These are phyloP conservation scores for Daldinia childiae DNA, from an alignment of 495 filamentous ascomycete genomes.

Conservation along the genomic window DNA sequence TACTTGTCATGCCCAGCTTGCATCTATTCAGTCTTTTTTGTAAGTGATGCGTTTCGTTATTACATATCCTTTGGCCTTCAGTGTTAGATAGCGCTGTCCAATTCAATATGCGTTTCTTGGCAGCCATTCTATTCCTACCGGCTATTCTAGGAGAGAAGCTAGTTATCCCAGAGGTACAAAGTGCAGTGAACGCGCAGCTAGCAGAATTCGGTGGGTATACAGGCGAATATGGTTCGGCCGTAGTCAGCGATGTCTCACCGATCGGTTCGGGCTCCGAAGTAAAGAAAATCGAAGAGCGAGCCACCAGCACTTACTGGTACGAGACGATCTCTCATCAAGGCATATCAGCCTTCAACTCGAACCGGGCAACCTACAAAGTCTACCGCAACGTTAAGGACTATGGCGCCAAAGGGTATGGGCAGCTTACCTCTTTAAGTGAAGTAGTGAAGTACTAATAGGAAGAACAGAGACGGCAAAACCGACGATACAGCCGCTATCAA, in stretches of 20 bases:
- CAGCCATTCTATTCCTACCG: slow-evolving; percentile 25
- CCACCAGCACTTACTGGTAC: slow-evolving; percentile 52
- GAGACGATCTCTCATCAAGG: slow-evolving; percentile 59
- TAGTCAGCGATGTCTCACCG: slow-evolving; percentile 11
- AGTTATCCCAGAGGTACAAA: slow-evolving; percentile 39
- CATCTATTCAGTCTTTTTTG: not conserved
- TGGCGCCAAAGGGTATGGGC: slow-evolving; percentile 58
- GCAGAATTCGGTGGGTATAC: slow-evolving; percentile 35
- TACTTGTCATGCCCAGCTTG: slow-evolving; percentile 6
- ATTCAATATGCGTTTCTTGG: slow-evolving; percentile 37
- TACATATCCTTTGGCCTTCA: slow-evolving; percentile 1
- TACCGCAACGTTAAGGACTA: slow-evolving; percentile 68
- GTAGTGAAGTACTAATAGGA: slow-evolving; percentile 18
- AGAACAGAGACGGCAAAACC: slow-evolving; percentile 67
- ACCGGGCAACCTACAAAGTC: slow-evolving; percentile 55
- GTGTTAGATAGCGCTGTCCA: not conserved
- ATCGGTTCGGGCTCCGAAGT: slow-evolving; percentile 5
- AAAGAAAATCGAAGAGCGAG: slow-evolving; percentile 29
- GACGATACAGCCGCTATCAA: slow-evolving; percentile 90
- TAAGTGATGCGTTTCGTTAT: not conserved
- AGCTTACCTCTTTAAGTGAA: not conserved
- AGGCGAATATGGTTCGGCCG: slow-evolving; percentile 14
- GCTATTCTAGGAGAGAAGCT: slow-evolving; percentile 31
- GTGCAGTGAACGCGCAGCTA: slow-evolving; percentile 35
- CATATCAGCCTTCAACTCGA: slow-evolving; percentile 54